phyloP scores from a whole-genome alignment of 2,329 filamentous ascomycete species.

The Kalmusia sp. region DNA sequence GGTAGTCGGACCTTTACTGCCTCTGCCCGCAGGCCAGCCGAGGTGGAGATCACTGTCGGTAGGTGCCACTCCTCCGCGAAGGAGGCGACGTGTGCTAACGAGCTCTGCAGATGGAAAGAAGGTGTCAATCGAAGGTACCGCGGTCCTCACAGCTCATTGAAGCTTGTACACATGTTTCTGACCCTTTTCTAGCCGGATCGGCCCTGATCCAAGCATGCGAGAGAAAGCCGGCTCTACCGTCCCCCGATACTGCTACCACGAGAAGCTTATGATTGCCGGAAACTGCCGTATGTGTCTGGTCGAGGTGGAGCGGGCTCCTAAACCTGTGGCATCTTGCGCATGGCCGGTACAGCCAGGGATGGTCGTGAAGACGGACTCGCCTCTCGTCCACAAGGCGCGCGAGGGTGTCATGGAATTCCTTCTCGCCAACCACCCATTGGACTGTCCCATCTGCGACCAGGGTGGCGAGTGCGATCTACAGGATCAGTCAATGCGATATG shows the following conservation, averaged over 20 bases:
- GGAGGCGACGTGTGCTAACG: conserved; percentile 41
- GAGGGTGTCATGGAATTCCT: conserved; percentile 99
- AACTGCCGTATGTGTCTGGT: conserved; percentile 99
- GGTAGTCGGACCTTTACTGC: conserved; percentile 82
- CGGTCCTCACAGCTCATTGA: conserved; percentile 14
- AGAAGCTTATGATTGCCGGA: conserved; percentile 99
- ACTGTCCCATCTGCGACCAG: conserved; percentile 98
- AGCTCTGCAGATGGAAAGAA: conserved; percentile 85
- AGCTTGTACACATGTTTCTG: conserved; percentile 30
- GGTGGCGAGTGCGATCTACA: conserved; percentile 99
- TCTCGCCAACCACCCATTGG: conserved; percentile 92
- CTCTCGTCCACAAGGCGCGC: conserved; percentile 93
- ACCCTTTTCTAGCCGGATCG: conserved; percentile 75
- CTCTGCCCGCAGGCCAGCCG: conserved; percentile 78
- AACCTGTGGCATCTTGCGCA: conserved; percentile 96
- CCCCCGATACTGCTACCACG: conserved; percentile 98
- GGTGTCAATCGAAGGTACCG: conserved; percentile 91
- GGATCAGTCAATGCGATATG: conserved; percentile 99
- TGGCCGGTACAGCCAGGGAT: conserved; percentile 99
- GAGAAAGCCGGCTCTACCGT: conserved; percentile 94
- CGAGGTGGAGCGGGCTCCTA: conserved; percentile 94
- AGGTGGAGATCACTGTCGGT: conserved; percentile 98
- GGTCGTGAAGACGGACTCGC: conserved; percentile 98
- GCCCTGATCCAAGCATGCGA: conserved; percentile 99
- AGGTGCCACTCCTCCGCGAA: conserved; percentile 49